phyloP scores from a whole-genome alignment of 192 early-diverging fungal genomes.

The Hyaloraphidium curvatum region DNA sequence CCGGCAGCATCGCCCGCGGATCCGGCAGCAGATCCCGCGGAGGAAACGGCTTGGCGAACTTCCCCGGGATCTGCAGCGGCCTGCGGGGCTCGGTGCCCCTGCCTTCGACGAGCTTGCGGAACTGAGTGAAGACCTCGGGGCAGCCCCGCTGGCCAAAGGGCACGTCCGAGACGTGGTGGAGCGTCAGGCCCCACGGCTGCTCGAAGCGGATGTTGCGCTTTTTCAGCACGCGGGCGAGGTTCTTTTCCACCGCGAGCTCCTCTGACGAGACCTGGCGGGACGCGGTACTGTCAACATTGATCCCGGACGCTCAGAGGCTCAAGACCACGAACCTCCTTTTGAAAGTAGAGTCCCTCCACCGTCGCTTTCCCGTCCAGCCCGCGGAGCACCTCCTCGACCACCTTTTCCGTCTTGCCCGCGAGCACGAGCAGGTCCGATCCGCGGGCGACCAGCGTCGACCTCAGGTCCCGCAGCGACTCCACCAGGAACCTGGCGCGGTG shows the following conservation, averaged over 20 bases:
- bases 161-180: neutral
- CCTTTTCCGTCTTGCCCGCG: neutral
- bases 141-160: constrained; percentile 7
- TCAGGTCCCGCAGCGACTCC: neutral
- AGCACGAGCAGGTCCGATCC: neutral
- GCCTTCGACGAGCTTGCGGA: constrained; percentile 15
- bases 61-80: neutral
- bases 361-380: neutral
- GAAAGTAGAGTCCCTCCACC: neutral
- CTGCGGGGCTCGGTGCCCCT: neutral
- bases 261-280: neutral
- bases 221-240: neutral
- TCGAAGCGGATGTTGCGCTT: neutral
- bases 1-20: neutral
- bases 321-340: neutral
- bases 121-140: constrained; percentile 14
- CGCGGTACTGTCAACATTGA: neutral
- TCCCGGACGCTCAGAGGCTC: neutral
- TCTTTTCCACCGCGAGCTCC: neutral
- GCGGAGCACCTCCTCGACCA: neutral
- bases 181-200: neutral
- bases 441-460: neutral
- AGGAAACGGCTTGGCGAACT: neutral
- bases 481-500: neutral
- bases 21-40: neutral